A percentile compares a stretch with the other conserved stretches of the same genome.
Conservation (phyloP, 2,329 filamentous ascomycete species). For the Blastomyces silverae region DNA sequence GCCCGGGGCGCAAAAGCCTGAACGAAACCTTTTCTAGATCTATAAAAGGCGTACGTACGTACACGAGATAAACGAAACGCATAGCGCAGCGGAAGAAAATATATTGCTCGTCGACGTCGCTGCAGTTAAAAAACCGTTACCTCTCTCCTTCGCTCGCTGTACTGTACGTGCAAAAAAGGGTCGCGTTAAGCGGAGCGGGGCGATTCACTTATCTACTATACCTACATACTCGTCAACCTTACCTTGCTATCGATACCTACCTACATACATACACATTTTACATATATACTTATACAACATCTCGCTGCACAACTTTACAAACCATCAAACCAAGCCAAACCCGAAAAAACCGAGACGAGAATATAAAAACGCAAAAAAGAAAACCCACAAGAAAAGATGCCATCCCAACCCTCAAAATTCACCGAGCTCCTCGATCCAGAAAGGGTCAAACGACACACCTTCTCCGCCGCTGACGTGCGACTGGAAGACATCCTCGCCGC, state of each 20-base stretch:
- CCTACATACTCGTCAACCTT: background rate
- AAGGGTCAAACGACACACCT: constrained; percentile 10
- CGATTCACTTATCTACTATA: background rate
- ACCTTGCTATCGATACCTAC: background rate
- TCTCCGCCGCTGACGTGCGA: constrained; percentile 19
- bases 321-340: background rate
- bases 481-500: constrained; percentile 21
- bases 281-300: too few relatives aligned
- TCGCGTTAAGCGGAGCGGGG: background rate
- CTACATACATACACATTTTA: background rate
- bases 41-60: background rate
- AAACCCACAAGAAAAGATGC: background rate
- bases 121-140: background rate
- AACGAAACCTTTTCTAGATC: background rate
- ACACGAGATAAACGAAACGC: background rate
- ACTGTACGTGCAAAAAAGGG: too few relatives aligned
- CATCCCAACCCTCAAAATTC: constrained; percentile 17
- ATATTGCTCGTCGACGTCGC: background rate
- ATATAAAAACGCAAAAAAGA: too few relatives aligned
- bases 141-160: too few relatives aligned
- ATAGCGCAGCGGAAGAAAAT: background rate
- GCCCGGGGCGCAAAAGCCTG: background rate
- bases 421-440: constrained; percentile 20
- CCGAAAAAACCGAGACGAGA: too few relatives aligned
- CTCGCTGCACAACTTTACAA: background rate